Conservation (phyloP, 148 eudicot species). For the Spergularia marina region DNA sequence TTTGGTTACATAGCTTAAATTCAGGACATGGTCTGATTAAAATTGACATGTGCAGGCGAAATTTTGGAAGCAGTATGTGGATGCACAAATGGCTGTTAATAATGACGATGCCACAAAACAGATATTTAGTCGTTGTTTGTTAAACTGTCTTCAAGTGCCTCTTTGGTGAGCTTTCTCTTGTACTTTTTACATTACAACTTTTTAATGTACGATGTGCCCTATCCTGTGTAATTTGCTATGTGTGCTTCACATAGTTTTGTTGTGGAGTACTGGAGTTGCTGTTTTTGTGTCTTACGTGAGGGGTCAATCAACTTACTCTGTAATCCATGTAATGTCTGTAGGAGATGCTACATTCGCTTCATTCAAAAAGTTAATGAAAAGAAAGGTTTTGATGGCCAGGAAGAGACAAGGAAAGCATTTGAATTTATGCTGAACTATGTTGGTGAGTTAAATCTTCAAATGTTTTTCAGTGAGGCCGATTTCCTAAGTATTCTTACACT, state of each 20-base stretch:
- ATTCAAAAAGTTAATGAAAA: slow-evolving; percentile 86
- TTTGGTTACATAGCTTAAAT: neutral
- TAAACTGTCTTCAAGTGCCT: slow-evolving; percentile 86
- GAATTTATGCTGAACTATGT: slow-evolving; percentile 95
- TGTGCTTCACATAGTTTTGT: neutral
- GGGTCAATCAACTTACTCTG: neutral
- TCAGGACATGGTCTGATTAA: neutral
- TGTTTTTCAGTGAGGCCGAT: neutral
- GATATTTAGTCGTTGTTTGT: slow-evolving; percentile 84
- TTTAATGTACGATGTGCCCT: neutral
- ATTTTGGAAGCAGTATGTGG: slow-evolving; percentile 99
- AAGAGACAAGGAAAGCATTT: slow-evolving; percentile 96
- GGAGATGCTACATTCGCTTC: slow-evolving; percentile 94
- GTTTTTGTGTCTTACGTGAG: neutral
- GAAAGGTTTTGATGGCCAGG: slow-evolving; percentile 89
- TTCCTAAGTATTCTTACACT: neutral
- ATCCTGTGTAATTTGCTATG: neutral
- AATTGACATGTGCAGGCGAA: slow-evolving; percentile 51
- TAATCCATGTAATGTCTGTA: slow-evolving; percentile 32
- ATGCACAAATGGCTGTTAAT: slow-evolving; percentile 85
- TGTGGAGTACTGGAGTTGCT: neutral
- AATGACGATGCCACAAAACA: slow-evolving; percentile 93
- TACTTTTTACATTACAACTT: slow-evolving; percentile 9
- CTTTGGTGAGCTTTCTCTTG: slow-evolving; percentile 58
- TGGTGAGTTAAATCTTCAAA: slow-evolving; percentile 44